Evolutionary conservation across 208 protist species (phyloP), one percentile per base, ranked within the genome.

Genomic region (Endotrypanum monterogeii): DNA sequence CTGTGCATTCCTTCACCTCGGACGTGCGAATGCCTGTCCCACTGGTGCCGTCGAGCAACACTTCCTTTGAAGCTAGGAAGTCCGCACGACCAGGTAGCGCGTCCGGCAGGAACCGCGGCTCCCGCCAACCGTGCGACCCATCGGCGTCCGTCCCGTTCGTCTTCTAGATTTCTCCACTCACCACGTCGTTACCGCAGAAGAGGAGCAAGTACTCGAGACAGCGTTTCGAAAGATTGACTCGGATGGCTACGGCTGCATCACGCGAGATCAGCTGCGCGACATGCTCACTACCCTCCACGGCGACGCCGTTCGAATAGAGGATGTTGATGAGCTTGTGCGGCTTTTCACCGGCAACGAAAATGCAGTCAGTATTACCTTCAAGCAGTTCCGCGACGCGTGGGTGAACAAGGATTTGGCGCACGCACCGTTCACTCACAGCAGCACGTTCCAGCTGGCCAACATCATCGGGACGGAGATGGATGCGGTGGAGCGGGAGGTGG

Each of bases 381-480:
- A 83, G 62, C 85, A 97, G 82, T 97, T 97, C 73, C 90, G 86
- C 65, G 82, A 92, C 61, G 89, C 92, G 65, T 97, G 92, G 92
- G 89, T 97, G 54, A 88, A 74, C 41, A 88, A 86, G 41, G 92
- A 94, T 69, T 74, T 97, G 20, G 90, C 87, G 9, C 81, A 94
- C 78, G 81, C 46, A 23, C 50, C 81, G 6, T 91, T 92, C 70
- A 83, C 84, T 25, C 80, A 83, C 60, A 86, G 83, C 63, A 84
- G 76, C 58, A 85, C 92, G 48, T 95, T 97, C 69, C 90, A 95
- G 74, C 85, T 97, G 50, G 74, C 67, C 6, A 97, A 97, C 71
- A 94, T 97, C 37, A 87, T 94, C 54, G 85, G 80, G 18, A 89
- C 87, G 30, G 83, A 94, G 58, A 87, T 91, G 85, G 86, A 91